Base-by-base conservation (phyloP, 495 filamentous ascomycete genomes). In the Talaromyces borbonicus region DNA sequence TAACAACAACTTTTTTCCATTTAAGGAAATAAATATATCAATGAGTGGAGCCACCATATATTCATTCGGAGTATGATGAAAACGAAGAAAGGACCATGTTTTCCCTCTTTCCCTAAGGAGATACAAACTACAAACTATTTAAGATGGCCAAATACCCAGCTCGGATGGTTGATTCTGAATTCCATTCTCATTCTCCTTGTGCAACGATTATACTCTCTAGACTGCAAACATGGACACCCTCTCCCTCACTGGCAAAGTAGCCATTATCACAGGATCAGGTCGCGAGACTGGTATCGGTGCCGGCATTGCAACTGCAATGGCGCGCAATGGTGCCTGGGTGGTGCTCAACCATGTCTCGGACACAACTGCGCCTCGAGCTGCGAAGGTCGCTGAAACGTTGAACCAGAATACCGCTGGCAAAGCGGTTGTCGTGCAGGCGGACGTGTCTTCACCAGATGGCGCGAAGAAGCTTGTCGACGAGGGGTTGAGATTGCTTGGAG, bases 231-330 rank as follows among this genome's bases (percentile, higher is more conserved):
- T 14, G 44, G 33, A 15, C n/a, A 41, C 31, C 11, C 56, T 63
- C 8, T 71, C 65, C 6, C 66, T 76, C 12, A 22, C 54, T 8
- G 69, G 68, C 39, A 76, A 75, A 54, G 52, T 65, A 22, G 73
- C 71, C 52, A 68, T 76, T 9, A 53, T 78, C 47, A 78, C 72
- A 6, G 72, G 72, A 15, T 71, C 65, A 50, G 48, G 69, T 56
- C 42, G 49, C 37, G 55, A 61, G 18, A 69, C 54, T 42, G 72
- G 70, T 22, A 73, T 75, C 26, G 70, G 72, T 2, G 66, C 66
- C 3, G 62, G 54, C 5, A 70, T 72, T 36, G 70, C 66, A 9
- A n/a, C 32, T 3, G 54, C 57, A 1, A 55, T 75, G 5, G 65
- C 67, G 29, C 49, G 54, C 2, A 58, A 65, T 46, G 70, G 69